A percentile compares a stretch with the other conserved stretches of the same genome.
Evolutionary conservation across 2,329 filamentous ascomycete genomes (phyloP).

Genomic region (Lachnellula hyalina): DNA sequence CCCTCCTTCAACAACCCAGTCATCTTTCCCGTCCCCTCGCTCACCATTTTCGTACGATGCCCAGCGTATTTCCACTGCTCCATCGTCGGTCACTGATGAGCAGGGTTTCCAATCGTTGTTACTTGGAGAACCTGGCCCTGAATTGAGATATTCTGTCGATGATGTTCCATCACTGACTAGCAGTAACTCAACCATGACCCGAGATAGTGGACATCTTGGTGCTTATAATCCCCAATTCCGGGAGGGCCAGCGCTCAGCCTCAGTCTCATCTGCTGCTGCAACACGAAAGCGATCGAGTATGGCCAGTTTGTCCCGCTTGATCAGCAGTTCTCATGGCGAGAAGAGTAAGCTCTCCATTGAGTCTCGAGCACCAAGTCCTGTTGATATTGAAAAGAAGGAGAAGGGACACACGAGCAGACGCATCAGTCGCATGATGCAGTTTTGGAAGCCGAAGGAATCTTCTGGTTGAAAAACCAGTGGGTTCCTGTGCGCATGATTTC

Average conservation of each 20-base stretch:
- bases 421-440: slow-evolving; percentile 70
- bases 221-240: slow-evolving; percentile 41
- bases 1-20: slow-evolving; percentile 59
- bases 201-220: slow-evolving; percentile 49
- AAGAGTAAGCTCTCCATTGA: slow-evolving; percentile 70
- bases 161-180: slow-evolving; percentile 72
- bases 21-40: slow-evolving; percentile 56
- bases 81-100: slow-evolving; percentile 68
- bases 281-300: slow-evolving; percentile 70
- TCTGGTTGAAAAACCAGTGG: slow-evolving; percentile 11
- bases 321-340: slow-evolving; percentile 69
- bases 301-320: slow-evolving; percentile 69
- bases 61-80: slow-evolving; percentile 67
- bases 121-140: slow-evolving; percentile 68
- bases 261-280: slow-evolving; percentile 56
- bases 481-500: slow-evolving; percentile 26
- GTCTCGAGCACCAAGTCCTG: slow-evolving; percentile 40
- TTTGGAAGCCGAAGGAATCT: slow-evolving; percentile 55
- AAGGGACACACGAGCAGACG: slow-evolving; percentile 63
- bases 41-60: slow-evolving; percentile 65
- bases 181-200: slow-evolving; percentile 70
- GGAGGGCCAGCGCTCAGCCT: slow-evolving; percentile 55
- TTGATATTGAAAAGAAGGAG: slow-evolving; percentile 50
- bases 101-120: slow-evolving; percentile 65
- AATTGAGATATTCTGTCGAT: slow-evolving; percentile 64